Evolutionary conservation across 352 stramenopile genomes (phyloP).

Genomic region (Pythium aquatile): DNA sequence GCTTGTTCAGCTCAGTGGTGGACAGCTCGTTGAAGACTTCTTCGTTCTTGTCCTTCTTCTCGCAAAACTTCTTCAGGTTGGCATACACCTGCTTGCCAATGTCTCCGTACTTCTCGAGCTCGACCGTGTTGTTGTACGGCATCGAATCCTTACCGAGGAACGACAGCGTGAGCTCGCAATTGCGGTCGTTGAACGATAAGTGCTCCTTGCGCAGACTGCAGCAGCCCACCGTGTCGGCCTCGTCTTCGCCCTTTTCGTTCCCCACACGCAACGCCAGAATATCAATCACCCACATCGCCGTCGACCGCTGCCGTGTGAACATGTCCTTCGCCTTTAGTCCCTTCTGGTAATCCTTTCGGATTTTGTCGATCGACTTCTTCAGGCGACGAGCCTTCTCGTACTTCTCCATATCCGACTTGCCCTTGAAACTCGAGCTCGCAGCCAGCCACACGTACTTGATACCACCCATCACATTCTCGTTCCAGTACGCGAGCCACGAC

Average conservation of each 20-base stretch:
- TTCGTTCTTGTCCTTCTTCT: constrained; percentile 94
- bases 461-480: constrained; percentile 98
- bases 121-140: constrained; percentile 99
- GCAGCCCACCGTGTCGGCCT: constrained; percentile 99
- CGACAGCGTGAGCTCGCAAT: constrained; percentile 96
- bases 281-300: constrained; percentile 99
- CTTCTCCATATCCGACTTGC: constrained; percentile 98
- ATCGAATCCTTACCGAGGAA: constrained; percentile 99
- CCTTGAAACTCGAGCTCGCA: constrained; percentile 98
- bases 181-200: constrained; percentile 93
- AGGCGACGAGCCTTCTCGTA: constrained; percentile 99
- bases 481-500: constrained; percentile 95
- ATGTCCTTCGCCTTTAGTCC: constrained; percentile 89
- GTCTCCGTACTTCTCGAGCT: constrained; percentile 89
- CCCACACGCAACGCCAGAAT: constrained; percentile 98
- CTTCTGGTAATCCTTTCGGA: constrained; percentile 90
- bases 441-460: constrained; percentile 99
- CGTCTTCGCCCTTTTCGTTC: constrained; percentile 99
- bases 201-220: constrained; percentile 99
- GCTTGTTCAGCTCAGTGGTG: constrained; percentile 96
- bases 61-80: constrained; percentile 96
- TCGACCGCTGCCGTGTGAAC: constrained; percentile 93
- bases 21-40: constrained; percentile 98
- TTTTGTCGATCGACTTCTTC: constrained; percentile 97
- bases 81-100: constrained; percentile 92